Evolutionary conservation across 768 basidiomycete genomes (phyloP), one percentile per base, ranked within the genome.

Genomic region (Xerocomus brunneocitrinus): DNA sequence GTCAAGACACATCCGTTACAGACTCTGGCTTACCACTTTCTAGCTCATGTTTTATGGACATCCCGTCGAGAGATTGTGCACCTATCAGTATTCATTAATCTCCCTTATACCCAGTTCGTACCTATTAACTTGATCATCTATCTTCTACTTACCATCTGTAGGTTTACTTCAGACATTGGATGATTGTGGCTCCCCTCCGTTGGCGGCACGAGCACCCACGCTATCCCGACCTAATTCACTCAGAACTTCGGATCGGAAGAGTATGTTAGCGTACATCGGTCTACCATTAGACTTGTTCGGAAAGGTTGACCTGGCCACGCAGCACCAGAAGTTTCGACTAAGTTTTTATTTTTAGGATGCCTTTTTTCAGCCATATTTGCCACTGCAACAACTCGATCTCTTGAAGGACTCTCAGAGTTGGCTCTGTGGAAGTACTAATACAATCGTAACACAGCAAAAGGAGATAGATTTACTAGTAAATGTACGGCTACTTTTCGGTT

Each of bases 331-430:
- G 19, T 38, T 22, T 49, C 1, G n/a, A 19, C 58, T 52, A 35
- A 51, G 24, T 25, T 3, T 36, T 49, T 49, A 25, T 2, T 32
- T 58, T 42, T 59, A 92, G 86, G 90, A 93, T 60, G 81, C 93
- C 4, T 95, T 98, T 74, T 99, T 99, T 73, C 97, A 99, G 67
- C 97, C 97, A 2, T 99, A 98, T 67, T 74, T 98, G 12, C 95
- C 97, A 0, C 70, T 99, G 2, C 97, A 99, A 68, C 95, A 99
- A 71, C 75, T 97, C 6, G 95, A 98, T 56, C 83, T 92, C 71
- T 71, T 97, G 30, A 84, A 80, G 62, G 82, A 85, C 30, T 87
- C 89, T 7, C 75, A 79, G 35, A 86, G 87, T 58, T 99, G 90
- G 87, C 77, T 99, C 22, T 92, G 90, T 61, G 91, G 91, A n/a